Conservation (phyloP, 306 rosid species). For the Vigna angularis region DNA sequence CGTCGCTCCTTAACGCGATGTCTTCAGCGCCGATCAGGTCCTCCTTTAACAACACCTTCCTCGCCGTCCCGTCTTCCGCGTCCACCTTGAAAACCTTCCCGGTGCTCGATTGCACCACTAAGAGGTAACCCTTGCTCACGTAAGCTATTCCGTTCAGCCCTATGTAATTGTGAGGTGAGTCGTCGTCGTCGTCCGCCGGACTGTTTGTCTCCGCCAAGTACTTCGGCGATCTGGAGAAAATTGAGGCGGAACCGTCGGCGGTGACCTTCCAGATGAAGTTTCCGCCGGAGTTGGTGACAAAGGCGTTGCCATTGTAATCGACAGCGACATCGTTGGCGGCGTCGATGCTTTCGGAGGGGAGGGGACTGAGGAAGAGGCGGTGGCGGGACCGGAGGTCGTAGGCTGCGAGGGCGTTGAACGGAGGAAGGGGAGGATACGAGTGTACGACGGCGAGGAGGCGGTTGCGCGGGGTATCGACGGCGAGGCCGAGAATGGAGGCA, state of each 20-base stretch:
- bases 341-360: slow-evolving; percentile 45
- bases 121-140: slow-evolving; percentile 77
- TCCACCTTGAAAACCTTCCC: slow-evolving; percentile 83
- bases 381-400: slow-evolving; percentile 67
- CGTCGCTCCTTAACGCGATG: slow-evolving; percentile 57
- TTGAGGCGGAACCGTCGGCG: slow-evolving; percentile 53
- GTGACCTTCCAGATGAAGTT: slow-evolving; percentile 84
- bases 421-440: slow-evolving; percentile 51
- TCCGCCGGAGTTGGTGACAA: slow-evolving; percentile 71
- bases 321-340: slow-evolving; percentile 76
- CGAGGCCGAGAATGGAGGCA: slow-evolving; percentile 65
- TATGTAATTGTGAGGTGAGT: slow-evolving; percentile 26
- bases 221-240: slow-evolving; percentile 63
- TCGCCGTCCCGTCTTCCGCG: slow-evolving; percentile 63
- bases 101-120: slow-evolving; percentile 80
- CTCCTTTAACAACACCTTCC: slow-evolving; percentile 56
- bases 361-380: slow-evolving; percentile 70
- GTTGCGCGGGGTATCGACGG: slow-evolving; percentile 55
- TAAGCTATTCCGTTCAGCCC: slow-evolving; percentile 82
- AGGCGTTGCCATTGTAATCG: slow-evolving; percentile 74
- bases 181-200: slow-evolving; percentile 10
- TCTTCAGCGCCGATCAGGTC: slow-evolving; percentile 67
- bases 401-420: slow-evolving; percentile 80
- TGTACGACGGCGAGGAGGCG: slow-evolving; percentile 73
- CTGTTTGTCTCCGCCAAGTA: slow-evolving; percentile 36